Conservation (phyloP, 2,329 filamentous ascomycete genomes). For the Colletotrichum filicis region DNA sequence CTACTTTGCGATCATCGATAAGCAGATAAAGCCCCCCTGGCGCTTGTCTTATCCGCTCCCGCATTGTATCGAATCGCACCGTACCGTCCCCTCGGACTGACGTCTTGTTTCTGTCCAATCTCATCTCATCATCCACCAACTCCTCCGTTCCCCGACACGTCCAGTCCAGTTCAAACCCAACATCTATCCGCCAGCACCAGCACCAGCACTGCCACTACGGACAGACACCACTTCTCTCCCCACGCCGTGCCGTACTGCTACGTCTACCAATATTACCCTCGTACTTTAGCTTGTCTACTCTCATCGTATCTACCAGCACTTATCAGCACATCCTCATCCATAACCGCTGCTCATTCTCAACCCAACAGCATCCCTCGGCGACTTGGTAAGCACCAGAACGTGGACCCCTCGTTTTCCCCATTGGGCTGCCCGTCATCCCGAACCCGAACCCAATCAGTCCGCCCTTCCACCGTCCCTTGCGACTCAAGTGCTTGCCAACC, state of each 20-base stretch:
- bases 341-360: background rate
- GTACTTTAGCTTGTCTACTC: background rate
- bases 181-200: conserved; percentile 9
- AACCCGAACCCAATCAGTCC: conserved; percentile 1
- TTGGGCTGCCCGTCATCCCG: background rate
- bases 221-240: conserved; percentile 17
- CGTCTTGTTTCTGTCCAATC: conserved; percentile 23
- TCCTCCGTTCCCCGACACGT: background rate
- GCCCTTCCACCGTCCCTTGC: conserved; percentile 8
- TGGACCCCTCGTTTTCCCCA: conserved; percentile 6
- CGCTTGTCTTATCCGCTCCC: background rate
- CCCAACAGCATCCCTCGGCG: background rate
- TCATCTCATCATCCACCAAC: conserved; percentile 5
- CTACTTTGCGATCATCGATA: background rate
- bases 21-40: background rate
- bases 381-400: background rate
- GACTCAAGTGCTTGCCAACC: conserved; percentile 14
- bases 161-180: conserved; percentile 1
- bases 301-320: background rate
- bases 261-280: background rate
- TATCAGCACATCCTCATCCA: background rate
- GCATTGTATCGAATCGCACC: background rate
- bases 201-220: conserved; percentile 28
- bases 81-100: background rate
- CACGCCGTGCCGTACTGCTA: conserved; percentile 51